Conservation (phyloP, 495 filamentous ascomycete genomes). For the Xylaria bambusicola region DNA sequence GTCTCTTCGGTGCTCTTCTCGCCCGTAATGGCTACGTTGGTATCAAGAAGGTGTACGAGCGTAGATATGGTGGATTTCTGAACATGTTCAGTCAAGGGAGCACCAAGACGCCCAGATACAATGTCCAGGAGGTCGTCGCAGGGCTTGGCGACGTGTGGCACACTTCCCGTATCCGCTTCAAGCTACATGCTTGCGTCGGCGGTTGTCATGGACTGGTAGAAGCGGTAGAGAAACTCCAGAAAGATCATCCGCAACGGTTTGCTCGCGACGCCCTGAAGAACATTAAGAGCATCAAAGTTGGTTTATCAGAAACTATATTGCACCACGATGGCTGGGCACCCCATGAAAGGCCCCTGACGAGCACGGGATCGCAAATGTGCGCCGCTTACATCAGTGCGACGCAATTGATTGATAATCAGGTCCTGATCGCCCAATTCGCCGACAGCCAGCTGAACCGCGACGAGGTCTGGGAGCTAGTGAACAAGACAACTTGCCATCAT, state of each 20-base stretch:
- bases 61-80: slow-evolving; percentile 47
- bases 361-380: slow-evolving; percentile 49
- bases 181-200: slow-evolving; percentile 42
- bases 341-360: slow-evolving; percentile 35
- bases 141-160: slow-evolving; percentile 45
- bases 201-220: slow-evolving; percentile 33
- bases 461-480: slow-evolving; percentile 39
- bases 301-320: slow-evolving; percentile 29
- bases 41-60: slow-evolving; percentile 48
- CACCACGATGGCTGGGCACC: slow-evolving; percentile 44
- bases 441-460: slow-evolving; percentile 39
- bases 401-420: slow-evolving; percentile 42
- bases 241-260: slow-evolving; percentile 6
- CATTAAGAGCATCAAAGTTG: slow-evolving; percentile 11
- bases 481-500: slow-evolving; percentile 41
- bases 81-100: slow-evolving; percentile 39
- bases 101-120: slow-evolving; percentile 33
- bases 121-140: slow-evolving; percentile 33
- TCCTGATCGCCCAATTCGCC: slow-evolving; percentile 38
- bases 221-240: slow-evolving; percentile 11
- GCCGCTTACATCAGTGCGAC: slow-evolving; percentile 43
- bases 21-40: slow-evolving; percentile 43
- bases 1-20: slow-evolving; percentile 43
- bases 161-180: slow-evolving; percentile 39
- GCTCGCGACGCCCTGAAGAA: not conserved